Evolutionary conservation across 2,329 filamentous ascomycete species (phyloP), one percentile per base, ranked within the genome.

Genomic region (Pezicula neosporulosa): DNA sequence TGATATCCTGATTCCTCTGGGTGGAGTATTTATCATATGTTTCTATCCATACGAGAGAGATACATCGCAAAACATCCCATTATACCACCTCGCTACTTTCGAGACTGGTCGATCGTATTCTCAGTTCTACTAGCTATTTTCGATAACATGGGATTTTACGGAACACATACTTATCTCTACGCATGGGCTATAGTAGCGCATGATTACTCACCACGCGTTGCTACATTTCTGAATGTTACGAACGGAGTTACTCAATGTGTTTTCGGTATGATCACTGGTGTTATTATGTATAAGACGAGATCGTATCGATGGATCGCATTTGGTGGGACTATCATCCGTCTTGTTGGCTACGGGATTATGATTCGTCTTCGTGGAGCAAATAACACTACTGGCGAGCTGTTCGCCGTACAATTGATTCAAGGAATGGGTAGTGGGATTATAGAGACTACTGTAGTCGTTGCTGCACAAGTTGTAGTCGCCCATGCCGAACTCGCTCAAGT

Each of bases 271-370:
- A 30, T 67, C 1, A 60, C 67, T 13, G 73, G 74, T 0, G 54
- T 68, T 9, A 53, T 73, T 30, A 76, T 77, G 64, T 69, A 68
- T 48, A 63, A 65, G 39, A 64, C 68, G 4, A 63, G 70, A 35
- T 66, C 67, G 2, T 78, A 75, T 63, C 77, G 77, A 54, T 74
- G 70, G 68, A 61, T 77, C 3, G 62, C 67, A 8, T 60, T 77
- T n/a, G 51, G 62, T 4, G 74, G 73, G 6, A 64, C 68, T 2
- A 49, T 67, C 4, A 54, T 78, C 28, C 71, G 74, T 15, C 57
- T 75, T 9, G 56, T 77, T 24, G 75, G 76, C 8, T 77, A 77
- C 50, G 75, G 72, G 4, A 56, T 76, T 18, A 78, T 78, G 76
- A 66, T 77, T 30, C 69, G 75, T 2, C 66, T 77, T 7, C 70